Conservation (phyloP, 257 asterid genomes). For the Solanum ossicruentum region DNA sequence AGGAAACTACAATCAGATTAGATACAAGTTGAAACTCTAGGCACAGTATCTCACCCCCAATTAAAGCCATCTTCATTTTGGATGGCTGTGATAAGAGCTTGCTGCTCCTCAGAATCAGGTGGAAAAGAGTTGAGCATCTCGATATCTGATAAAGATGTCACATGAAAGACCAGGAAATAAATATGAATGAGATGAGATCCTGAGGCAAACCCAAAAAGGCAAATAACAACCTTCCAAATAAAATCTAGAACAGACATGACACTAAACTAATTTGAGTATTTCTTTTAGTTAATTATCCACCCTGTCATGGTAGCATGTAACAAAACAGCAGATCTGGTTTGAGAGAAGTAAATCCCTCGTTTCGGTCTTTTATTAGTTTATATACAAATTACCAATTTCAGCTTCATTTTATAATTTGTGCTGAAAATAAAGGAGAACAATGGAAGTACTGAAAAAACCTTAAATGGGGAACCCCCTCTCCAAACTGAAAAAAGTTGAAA, state of each 20-base stretch:
- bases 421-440: background rate
- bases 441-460: background rate
- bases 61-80: slow-evolving; percentile 78
- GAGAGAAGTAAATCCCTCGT: background rate
- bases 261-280: background rate
- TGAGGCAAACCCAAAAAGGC: background rate
- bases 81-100: slow-evolving; percentile 62
- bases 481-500: background rate
- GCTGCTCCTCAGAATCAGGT: slow-evolving; percentile 85
- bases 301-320: background rate
- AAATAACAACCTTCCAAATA: background rate
- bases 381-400: background rate
- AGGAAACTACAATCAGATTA: background rate
- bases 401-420: background rate
- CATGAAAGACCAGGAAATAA: background rate
- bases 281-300: background rate
- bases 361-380: background rate
- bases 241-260: background rate
- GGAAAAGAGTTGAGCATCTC: slow-evolving; percentile 63
- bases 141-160: slow-evolving; percentile 34
- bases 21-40: slow-evolving; percentile 2
- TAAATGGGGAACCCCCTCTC: background rate
- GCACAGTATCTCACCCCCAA: slow-evolving; percentile 72
- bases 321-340: background rate
- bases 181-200: background rate